Evolutionary conservation across 768 basidiomycete genomes (phyloP).

Genomic region (Butyriboletus loyo): DNA sequence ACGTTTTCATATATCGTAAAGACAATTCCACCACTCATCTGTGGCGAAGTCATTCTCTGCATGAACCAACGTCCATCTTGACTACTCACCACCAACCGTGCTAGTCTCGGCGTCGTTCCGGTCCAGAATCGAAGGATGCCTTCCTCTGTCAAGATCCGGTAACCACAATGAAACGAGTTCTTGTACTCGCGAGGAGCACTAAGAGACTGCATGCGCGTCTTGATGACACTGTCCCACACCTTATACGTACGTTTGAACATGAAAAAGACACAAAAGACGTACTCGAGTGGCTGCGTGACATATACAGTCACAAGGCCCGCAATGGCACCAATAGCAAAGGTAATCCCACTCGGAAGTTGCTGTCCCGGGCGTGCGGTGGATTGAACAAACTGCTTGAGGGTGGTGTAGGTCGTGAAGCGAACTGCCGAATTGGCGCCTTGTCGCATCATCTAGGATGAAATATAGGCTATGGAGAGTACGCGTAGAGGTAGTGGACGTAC

Average conservation of each 20-base stretch:
- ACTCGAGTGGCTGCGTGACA: conserved; percentile 84
- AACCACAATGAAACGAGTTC: conserved; percentile 94
- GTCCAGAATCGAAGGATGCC: conserved; percentile 94
- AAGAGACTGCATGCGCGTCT: conserved; percentile 97
- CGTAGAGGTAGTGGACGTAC: conserved; percentile 45
- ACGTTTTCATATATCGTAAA: conserved; percentile 90
- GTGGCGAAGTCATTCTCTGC: not conserved
- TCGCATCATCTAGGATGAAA: conserved; percentile 74
- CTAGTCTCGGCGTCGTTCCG: conserved; percentile 88
- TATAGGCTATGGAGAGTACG: not conserved
- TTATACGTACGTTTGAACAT: not conserved
- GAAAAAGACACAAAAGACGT: conserved; percentile 20
- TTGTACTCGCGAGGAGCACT: conserved; percentile 79
- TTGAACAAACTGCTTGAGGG: conserved; percentile 90
- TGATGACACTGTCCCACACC: conserved; percentile 68
- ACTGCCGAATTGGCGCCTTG: conserved; percentile 98
- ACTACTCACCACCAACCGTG: conserved; percentile 71
- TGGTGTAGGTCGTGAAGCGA: conserved; percentile 92
- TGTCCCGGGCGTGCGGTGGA: conserved; percentile 81
- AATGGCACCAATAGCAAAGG: conserved; percentile 90
- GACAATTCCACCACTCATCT: conserved; percentile 91
- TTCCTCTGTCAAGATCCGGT: conserved; percentile 92
- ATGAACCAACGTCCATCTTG: not conserved
- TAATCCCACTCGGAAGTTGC: conserved; percentile 79
- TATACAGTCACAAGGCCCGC: conserved; percentile 96